phyloP scores from a whole-genome alignment of 2,329 filamentous ascomycete genomes.

The Paraphoma sp. region DNA sequence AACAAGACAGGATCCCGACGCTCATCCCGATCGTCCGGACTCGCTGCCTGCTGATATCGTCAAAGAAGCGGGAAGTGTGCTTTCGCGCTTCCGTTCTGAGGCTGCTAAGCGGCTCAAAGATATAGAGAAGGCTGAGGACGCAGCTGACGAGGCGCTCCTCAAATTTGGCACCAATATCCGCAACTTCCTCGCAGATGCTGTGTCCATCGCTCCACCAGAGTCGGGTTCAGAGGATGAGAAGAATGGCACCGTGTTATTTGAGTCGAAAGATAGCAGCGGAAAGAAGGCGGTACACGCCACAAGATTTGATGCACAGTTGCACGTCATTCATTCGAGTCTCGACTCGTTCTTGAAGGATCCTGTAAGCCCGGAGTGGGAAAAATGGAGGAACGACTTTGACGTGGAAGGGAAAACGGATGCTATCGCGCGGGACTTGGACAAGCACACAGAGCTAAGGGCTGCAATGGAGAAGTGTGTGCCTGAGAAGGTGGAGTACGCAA shows the following conservation, averaged over 20 bases:
- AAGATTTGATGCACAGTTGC: conserved; percentile 91
- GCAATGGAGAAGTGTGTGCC: conserved; percentile 98
- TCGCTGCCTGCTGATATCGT: conserved; percentile 58
- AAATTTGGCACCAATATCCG: conserved; percentile 90
- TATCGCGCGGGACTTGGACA: conserved; percentile 81
- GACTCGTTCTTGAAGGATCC: conserved; percentile 86
- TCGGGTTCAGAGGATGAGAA: conserved; percentile 55
- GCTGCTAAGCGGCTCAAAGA: conserved; percentile 86
- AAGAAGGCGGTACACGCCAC: conserved; percentile 95
- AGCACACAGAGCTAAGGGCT: conserved; percentile 80
- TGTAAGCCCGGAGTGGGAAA: conserved; percentile 73
- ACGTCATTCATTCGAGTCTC: conserved; percentile 87
- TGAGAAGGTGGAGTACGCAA: conserved; percentile 82
- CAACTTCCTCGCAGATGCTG: conserved; percentile 88
- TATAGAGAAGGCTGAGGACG: conserved; percentile 90
- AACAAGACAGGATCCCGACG: conserved; percentile 27
- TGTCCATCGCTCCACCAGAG: conserved; percentile 80
- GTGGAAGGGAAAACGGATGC: conserved; percentile 83
- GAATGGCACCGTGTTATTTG: conserved; percentile 74
- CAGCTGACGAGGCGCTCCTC: conserved; percentile 91
- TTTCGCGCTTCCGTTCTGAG: conserved; percentile 77
- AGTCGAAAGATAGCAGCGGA: conserved; percentile 87
- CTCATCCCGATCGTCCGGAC: conserved; percentile 51
- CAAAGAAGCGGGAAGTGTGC: conserved; percentile 68
- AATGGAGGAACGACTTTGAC: conserved; percentile 77